Conservation (phyloP, 2,329 filamentous ascomycete species). For the Colletotrichum sp. region DNA sequence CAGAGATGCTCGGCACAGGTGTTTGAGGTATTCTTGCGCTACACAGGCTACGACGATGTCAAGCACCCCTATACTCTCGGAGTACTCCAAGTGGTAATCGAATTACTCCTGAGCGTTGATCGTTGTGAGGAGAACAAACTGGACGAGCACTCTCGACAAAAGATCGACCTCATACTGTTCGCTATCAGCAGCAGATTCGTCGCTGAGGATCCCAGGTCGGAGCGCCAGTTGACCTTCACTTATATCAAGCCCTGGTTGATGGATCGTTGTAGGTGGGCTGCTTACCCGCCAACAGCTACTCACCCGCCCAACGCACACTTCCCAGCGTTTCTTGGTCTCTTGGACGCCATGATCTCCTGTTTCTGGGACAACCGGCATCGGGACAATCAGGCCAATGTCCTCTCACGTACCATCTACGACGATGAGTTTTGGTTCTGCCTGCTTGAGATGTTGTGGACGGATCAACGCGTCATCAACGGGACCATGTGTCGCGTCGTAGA, state of each 20-base stretch:
- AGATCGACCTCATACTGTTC: background rate
- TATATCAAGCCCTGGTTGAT: background rate
- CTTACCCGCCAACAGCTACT: background rate
- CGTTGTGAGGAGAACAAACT: background rate
- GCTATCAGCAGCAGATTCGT: background rate
- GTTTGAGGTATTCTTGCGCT: background rate
- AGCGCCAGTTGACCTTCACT: background rate
- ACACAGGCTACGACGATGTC: background rate
- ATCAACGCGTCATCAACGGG: background rate
- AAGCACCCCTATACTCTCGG: background rate
- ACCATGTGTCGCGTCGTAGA: background rate
- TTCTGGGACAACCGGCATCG: background rate
- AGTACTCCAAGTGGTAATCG: background rate
- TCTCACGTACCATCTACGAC: background rate
- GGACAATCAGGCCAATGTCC: background rate
- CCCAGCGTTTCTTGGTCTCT: background rate
- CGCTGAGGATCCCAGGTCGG: background rate
- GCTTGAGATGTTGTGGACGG: background rate
- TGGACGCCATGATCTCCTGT: background rate
- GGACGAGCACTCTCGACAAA: background rate
- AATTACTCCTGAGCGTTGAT: rapidly evolving
- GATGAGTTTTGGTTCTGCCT: background rate
- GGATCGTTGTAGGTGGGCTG: background rate
- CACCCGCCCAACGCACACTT: background rate
- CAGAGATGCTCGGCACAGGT: background rate